These are phyloP conservation scores for Podospora conica DNA, from an alignment of 495 filamentous ascomycete species.

Conservation along the genomic window DNA sequence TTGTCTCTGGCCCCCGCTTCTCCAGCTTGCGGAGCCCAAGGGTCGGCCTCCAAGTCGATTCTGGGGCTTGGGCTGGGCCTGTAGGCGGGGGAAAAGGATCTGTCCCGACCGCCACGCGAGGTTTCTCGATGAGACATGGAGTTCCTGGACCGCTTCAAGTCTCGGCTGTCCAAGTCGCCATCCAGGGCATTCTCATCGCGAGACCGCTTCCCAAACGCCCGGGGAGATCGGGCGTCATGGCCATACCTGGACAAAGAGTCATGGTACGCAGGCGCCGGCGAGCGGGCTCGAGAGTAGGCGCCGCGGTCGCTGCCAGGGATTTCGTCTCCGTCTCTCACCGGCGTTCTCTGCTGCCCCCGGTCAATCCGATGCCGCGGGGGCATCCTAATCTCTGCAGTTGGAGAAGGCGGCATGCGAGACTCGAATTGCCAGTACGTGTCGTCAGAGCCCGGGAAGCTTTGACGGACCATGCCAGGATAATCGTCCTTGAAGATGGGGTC, in stretches of 20 bases:
- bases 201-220: constrained; percentile 16
- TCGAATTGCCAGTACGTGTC: constrained; percentile 23
- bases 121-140: not conserved
- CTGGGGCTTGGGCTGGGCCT: constrained; percentile 7
- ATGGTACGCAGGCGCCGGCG: not conserved
- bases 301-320: not conserved
- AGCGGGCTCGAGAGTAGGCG: not conserved
- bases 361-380: constrained; percentile 21
- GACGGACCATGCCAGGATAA: constrained; percentile 25
- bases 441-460: constrained; percentile 16
- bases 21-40: constrained; percentile 25
- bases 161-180: constrained; percentile 5
- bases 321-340: not conserved
- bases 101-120: not conserved
- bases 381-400: constrained; percentile 21
- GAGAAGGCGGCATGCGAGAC: constrained; percentile 18
- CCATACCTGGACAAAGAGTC: constrained; percentile 1
- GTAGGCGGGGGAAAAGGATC: constrained; percentile 6
- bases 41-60: constrained; percentile 13
- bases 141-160: constrained; percentile 15
- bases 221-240: not conserved
- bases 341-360: not conserved
- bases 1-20: constrained; percentile 11
- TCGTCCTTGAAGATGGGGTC: constrained; percentile 42
- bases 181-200: constrained; percentile 9